These are phyloP conservation scores for Alloascoidea africana DNA, from an alignment of 805 yeast genomes.

Conservation along the genomic window DNA sequence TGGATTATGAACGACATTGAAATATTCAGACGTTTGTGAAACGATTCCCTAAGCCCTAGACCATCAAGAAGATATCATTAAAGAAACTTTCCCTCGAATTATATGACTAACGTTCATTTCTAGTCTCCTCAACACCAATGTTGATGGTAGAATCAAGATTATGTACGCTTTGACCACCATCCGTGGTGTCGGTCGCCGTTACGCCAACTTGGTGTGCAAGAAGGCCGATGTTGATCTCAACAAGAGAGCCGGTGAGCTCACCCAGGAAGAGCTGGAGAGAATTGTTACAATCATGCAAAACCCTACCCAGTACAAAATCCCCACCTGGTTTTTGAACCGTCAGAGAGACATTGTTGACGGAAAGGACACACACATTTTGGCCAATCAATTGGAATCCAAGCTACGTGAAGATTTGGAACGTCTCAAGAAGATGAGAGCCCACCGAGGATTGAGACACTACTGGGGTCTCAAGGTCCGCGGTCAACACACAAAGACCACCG, in stretches of 20 bases:
- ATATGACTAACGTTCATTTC: slow-evolving; percentile 7
- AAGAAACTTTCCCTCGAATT: no score
- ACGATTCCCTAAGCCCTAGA: not conserved
- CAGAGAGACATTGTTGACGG: slow-evolving; percentile 98
- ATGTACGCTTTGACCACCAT: slow-evolving; percentile 99
- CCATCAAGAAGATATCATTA: slow-evolving; percentile 15
- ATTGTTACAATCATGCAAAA: slow-evolving; percentile 99
- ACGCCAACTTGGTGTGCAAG: slow-evolving; percentile 99
- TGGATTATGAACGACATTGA: not conserved
- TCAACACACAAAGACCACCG: slow-evolving; percentile 99
- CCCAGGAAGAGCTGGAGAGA: slow-evolving; percentile 99
- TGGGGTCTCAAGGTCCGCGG: slow-evolving; percentile 99
- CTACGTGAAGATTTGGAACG: slow-evolving; percentile 99
- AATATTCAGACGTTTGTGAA: no score
- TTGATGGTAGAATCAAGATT: slow-evolving; percentile 99
- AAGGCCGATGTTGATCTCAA: slow-evolving; percentile 97
- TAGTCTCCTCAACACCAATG: slow-evolving; percentile 99
- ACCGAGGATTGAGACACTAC: slow-evolving; percentile 99
- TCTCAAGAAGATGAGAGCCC: slow-evolving; percentile 99
- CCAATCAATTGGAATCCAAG: slow-evolving; percentile 98
- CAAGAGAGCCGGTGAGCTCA: slow-evolving; percentile 99
- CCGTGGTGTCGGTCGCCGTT: slow-evolving; percentile 99
- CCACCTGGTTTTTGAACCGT: slow-evolving; percentile 99
- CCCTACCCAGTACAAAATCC: slow-evolving; percentile 99
- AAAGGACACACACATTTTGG: slow-evolving; percentile 97